Base-by-base conservation (phyloP, 148 eudicot species). In the Cornus florida region DNA sequence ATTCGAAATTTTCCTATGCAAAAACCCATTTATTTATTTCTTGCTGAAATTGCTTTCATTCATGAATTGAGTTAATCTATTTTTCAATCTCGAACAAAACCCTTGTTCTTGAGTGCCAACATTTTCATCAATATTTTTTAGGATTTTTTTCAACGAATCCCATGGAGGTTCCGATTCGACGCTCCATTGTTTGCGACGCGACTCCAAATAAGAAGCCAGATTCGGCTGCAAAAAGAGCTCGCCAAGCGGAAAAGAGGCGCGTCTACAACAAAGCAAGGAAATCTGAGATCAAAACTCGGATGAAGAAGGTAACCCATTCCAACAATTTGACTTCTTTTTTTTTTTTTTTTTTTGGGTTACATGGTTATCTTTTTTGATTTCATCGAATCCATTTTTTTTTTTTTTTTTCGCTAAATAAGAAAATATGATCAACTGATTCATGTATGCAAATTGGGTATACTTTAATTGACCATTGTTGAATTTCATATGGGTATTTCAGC, bases 171-270 rank as follows among this genome's bases (percentile, higher is more conserved):
- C 86, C 83, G 8, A 67, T 28, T 56, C 80, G 88, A 33, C 80
- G 71, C 20, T 84, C 83, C 19, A 80, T 96, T 71, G 94, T 93
- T 9, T 93, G 98, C 68, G 95, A 91, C 88, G 97, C 86, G 14
- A 86, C 89, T 68, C 77, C 90, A 5, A 69, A 66, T 14, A 89
- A 87, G 83, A 90, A 87, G 80, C 82, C 98, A 41, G 95, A 96
- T 80, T 91, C 95, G 10, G 99, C 99, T 32, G 92, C 84, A 4
- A 93, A 96, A 84, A 86, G 99, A 84, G 86, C 88, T 76, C 92
- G 97, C 22, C 99, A 95, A 80, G 87, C 94, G 4, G 97, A 93
- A 86, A 92, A 93, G 84, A 90, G 97, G 56, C 86, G 97, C 10
- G 69, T 93, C 24, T 88, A 92, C 72, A 87, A 93, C 85, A 96